These are phyloP conservation scores for Neckera pumila DNA, from an alignment of 225 moss, liverwort and hornwort genomes.

Conservation along the genomic window DNA sequence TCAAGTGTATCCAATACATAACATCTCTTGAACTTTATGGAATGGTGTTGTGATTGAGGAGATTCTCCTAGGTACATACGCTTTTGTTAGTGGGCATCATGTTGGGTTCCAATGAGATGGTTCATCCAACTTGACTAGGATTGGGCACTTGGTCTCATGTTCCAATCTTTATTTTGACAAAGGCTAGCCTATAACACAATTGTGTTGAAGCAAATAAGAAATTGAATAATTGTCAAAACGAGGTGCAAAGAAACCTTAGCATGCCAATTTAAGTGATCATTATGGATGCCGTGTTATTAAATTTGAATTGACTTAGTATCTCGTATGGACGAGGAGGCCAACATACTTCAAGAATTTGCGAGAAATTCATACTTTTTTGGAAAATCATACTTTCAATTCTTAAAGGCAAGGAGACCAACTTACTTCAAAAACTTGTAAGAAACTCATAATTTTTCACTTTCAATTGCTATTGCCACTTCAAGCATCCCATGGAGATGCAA, in stretches of 20 bases:
- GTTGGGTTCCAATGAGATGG: not conserved
- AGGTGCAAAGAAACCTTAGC: not conserved
- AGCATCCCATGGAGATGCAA: not conserved
- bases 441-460: not conserved
- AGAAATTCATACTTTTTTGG: too few species aligned
- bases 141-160: not conserved
- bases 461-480: not conserved
- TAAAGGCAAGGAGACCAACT: too few species aligned
- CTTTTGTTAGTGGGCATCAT: not conserved
- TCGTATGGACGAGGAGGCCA: too few species aligned
- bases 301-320: not conserved
- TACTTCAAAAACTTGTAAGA: not conserved
- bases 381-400: too few species aligned
- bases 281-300: not conserved
- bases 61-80: not conserved
- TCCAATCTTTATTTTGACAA: not conserved
- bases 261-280: too few species aligned
- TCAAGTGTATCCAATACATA: not conserved
- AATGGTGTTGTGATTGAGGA: too few species aligned
- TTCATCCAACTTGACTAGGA: not conserved
- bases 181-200: too few species aligned
- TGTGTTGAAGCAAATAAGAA: not conserved
- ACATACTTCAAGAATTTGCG: not conserved
- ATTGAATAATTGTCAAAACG: not conserved
- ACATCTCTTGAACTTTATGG: not conserved